Evolutionary conservation across 129 eudicot species (phyloP).

Genomic region (Escallonia herrerae): DNA sequence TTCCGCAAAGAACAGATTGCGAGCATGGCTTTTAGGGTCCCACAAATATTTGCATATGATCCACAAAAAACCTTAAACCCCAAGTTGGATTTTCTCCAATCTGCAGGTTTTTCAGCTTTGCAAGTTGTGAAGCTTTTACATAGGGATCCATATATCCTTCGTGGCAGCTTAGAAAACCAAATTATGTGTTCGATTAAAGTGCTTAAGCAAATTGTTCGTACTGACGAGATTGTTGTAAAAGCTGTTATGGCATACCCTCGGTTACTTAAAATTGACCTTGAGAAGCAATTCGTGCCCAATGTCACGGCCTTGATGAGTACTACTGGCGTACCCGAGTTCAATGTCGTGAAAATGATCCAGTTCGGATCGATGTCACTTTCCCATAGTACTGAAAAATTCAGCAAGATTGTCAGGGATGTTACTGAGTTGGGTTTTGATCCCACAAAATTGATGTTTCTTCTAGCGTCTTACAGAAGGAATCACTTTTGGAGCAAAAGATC

Average conservation of each 20-base stretch:
- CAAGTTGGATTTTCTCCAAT: constrained; percentile 3
- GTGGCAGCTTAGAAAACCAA: constrained; percentile 2
- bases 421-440: constrained; percentile 6
- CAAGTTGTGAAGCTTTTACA: background rate
- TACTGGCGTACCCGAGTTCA: constrained; percentile 1
- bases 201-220: background rate
- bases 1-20: background rate
- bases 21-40: background rate
- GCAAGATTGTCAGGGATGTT: background rate
- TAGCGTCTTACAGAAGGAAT: background rate
- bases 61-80: background rate
- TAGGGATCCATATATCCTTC: background rate
- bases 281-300: constrained; percentile 1
- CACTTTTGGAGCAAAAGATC: constrained; percentile 3
- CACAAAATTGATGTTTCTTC: background rate
- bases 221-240: constrained; percentile 3
- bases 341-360: background rate
- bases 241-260: background rate
- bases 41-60: background rate
- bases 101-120: background rate
- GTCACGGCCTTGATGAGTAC: background rate
- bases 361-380: background rate
- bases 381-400: background rate
- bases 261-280: background rate
- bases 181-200: background rate